These are phyloP conservation scores for Verbena officinalis DNA, from an alignment of 257 asterid genomes.

Conservation along the genomic window DNA sequence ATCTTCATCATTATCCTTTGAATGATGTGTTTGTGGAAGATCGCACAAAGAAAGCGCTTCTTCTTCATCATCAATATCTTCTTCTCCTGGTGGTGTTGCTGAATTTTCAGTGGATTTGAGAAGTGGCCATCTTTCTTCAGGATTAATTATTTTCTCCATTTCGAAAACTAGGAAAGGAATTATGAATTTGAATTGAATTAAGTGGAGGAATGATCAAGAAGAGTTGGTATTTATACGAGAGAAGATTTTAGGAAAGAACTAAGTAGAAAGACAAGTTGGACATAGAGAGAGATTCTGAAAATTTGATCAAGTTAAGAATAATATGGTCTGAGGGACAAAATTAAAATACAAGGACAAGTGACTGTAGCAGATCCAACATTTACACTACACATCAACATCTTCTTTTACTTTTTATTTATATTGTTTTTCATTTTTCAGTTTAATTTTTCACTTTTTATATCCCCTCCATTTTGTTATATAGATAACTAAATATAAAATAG, in stretches of 20 bases:
- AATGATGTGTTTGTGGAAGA: constrained; percentile 51
- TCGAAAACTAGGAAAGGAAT: neutral
- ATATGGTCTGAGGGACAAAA: neutral
- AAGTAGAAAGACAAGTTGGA: constrained; percentile 33
- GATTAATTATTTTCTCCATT: constrained; percentile 18
- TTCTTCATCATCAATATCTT: constrained; percentile 44
- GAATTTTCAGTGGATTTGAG: neutral
- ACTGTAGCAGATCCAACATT: constrained; percentile 29
- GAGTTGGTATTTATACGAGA: constrained; percentile 14
- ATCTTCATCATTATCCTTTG: constrained; percentile 24
- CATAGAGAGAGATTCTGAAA: constrained; percentile 7
- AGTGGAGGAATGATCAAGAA: neutral
- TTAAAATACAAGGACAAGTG: constrained; percentile 3
- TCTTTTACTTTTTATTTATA: too few relatives aligned
- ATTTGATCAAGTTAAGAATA: neutral
- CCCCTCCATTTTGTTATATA: too few relatives aligned
- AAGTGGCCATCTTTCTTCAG: constrained; percentile 18
- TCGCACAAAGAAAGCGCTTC: constrained; percentile 72
- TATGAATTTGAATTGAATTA: neutral
- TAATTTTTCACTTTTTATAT: too few relatives aligned
- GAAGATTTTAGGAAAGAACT: neutral
- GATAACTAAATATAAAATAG: too few relatives aligned
- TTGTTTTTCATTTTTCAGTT: too few relatives aligned
- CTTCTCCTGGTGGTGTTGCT: constrained; percentile 2
- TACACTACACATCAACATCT: neutral